These are phyloP conservation scores for Podospora conica DNA, from an alignment of 495 filamentous ascomycete species.

Conservation along the genomic window DNA sequence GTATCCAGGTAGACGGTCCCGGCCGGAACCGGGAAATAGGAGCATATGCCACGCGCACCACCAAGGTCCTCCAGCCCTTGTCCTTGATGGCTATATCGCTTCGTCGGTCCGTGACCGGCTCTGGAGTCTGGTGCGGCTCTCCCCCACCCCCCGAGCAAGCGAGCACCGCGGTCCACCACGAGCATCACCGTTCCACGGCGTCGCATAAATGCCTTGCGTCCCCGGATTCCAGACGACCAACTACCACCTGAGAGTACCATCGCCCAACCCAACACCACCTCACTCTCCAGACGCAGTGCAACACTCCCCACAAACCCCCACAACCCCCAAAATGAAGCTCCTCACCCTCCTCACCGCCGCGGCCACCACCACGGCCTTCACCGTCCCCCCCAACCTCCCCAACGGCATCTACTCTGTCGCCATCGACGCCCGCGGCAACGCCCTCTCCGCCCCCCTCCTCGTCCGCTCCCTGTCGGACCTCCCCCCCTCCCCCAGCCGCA, in stretches of 20 bases:
- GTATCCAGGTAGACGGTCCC: neutral
- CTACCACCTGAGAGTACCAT: neutral
- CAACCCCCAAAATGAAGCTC: neutral
- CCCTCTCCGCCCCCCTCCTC: neutral
- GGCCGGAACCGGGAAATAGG: neutral
- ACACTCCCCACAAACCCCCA: neutral
- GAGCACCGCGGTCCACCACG: neutral
- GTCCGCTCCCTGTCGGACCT: neutral
- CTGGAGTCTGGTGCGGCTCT: neutral
- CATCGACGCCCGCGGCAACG: conserved; percentile 1
- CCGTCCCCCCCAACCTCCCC: conserved; percentile 2
- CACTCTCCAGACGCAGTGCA: neutral
- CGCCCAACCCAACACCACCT: neutral
- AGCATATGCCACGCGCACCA: neutral
- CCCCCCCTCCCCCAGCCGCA: neutral
- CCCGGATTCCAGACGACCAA: neutral
- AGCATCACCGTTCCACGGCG: neutral
- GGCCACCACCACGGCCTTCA: neutral
- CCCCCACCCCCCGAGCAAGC: neutral
- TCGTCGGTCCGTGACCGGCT: neutral
- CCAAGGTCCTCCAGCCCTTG: neutral
- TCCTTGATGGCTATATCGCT: neutral
- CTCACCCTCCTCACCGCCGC: neutral
- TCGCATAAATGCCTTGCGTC: neutral
- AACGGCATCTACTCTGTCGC: conserved; percentile 3